These are phyloP conservation scores for Spongospora subterranea DNA, from an alignment of 208 protist species.

Conservation along the genomic window DNA sequence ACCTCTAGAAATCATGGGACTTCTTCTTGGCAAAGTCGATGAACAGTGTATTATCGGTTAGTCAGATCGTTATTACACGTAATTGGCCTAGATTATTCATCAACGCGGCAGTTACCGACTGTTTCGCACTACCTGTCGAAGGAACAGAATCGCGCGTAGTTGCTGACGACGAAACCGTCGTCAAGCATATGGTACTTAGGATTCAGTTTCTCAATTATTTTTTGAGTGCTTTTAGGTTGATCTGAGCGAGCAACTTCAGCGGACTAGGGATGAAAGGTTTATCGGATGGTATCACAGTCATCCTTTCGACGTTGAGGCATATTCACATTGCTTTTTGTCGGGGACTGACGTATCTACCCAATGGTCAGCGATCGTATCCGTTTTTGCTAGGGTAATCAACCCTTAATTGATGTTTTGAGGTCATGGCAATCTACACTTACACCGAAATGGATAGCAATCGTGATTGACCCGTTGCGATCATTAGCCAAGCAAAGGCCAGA, in stretches of 20 bases:
- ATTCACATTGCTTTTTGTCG: conserved; percentile 64
- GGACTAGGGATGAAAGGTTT: conserved; percentile 41
- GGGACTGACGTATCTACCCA: conserved; percentile 62
- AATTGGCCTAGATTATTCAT: neutral
- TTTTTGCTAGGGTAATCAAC: neutral
- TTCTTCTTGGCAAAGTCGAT: conserved; percentile 61
- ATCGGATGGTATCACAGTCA: conserved; percentile 69
- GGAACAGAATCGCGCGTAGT: conserved; percentile 62
- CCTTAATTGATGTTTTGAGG: neutral
- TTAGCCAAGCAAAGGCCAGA: conserved; percentile 61
- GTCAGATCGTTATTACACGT: neutral
- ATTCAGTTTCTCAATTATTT: neutral
- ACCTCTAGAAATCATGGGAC: conserved; percentile 66
- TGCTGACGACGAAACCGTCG: conserved; percentile 61
- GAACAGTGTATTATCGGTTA: conserved; percentile 48
- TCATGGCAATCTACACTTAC: neutral
- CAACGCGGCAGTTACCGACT: conserved; percentile 49
- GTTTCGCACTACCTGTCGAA: conserved; percentile 62
- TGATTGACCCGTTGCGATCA: conserved; percentile 60
- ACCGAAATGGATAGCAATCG: conserved; percentile 61
- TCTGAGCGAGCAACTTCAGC: conserved; percentile 45
- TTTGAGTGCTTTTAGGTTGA: neutral
- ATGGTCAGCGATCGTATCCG: neutral
- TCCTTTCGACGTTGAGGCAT: conserved; percentile 63
- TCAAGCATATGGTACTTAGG: conserved; percentile 56